Percentiles rank a stretch among this genome's conserved stretches.
These are phyloP conservation scores for Phytophthora foliorum DNA, from an alignment of 352 stramenopile genomes.

Conservation along the genomic window DNA sequence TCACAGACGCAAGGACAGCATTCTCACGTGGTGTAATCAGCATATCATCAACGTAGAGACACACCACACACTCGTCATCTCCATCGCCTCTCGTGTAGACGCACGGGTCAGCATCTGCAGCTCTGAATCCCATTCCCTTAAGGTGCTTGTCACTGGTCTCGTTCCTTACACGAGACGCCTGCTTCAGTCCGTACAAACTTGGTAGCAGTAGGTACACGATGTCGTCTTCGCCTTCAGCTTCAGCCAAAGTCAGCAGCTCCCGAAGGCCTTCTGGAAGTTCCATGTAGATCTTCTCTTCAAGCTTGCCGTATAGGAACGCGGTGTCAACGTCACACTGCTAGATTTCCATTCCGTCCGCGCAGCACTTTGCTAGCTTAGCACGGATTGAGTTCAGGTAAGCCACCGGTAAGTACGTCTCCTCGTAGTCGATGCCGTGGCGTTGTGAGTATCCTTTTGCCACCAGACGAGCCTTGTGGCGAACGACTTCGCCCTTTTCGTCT, in stretches of 20 bases:
- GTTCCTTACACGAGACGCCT: neutral
- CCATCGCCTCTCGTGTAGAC: no score
- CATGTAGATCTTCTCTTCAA: neutral
- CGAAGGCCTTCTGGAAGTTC: neutral
- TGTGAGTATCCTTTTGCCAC: no score
- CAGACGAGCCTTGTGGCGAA: no score
- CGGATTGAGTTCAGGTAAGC: no score
- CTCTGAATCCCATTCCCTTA: no score
- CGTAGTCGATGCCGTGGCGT: conserved; percentile 10
- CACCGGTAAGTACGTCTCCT: conserved; percentile 20
- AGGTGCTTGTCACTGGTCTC: no score
- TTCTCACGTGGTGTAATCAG: neutral
- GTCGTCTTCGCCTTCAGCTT: neutral
- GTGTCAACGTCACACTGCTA: no score
- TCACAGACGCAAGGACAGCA: no score
- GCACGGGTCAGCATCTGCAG: no score
- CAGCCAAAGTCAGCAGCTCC: no score
- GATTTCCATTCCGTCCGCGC: neutral
- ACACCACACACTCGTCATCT: neutral
- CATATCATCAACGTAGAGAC: neutral
- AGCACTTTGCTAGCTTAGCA: conserved; percentile 1
- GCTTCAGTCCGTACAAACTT: neutral
- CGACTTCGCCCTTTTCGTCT: no score
- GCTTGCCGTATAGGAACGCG: no score
- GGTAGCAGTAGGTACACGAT: neutral